Percentiles rank a stretch among this genome's conserved stretches.
phyloP scores from a whole-genome alignment of 352 stramenopile species.

The Lagenidium giganteum region DNA sequence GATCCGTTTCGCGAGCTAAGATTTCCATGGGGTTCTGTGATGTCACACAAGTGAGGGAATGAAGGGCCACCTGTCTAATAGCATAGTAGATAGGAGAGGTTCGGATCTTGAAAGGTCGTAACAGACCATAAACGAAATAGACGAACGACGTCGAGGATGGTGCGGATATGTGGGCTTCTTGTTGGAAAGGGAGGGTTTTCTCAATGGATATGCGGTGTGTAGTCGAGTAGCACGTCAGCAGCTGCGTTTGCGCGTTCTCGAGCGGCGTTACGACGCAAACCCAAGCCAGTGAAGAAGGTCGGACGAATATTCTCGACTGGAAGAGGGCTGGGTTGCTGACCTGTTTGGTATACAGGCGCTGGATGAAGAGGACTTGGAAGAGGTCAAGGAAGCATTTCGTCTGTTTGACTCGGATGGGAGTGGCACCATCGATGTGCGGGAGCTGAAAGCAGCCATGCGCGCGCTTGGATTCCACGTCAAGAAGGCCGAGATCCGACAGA shows the following conservation, averaged over 20 bases:
- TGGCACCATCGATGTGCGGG: slow-evolving; percentile 87
- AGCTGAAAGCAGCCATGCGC: slow-evolving; percentile 94
- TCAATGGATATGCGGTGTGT: not conserved
- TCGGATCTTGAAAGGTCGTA: too few relatives aligned
- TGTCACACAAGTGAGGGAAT: too few relatives aligned
- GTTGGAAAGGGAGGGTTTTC: too few relatives aligned
- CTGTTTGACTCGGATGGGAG: slow-evolving; percentile 92
- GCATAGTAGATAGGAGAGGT: too few relatives aligned
- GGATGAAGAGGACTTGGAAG: slow-evolving; percentile 90
- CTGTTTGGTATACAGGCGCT: slow-evolving; percentile 30
- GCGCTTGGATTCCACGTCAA: slow-evolving; percentile 93
- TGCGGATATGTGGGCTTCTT: too few relatives aligned
- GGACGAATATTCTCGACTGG: not conserved
- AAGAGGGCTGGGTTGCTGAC: not conserved
- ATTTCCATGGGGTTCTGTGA: too few relatives aligned
- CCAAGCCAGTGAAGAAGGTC: slow-evolving; percentile 56
- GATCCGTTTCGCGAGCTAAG: too few relatives aligned
- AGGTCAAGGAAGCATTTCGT: slow-evolving; percentile 93
- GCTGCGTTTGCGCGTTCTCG: slow-evolving; percentile 21
- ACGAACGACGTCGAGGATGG: too few relatives aligned
- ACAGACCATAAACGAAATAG: too few relatives aligned
- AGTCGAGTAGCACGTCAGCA: slow-evolving; percentile 3
- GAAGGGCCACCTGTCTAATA: too few relatives aligned
- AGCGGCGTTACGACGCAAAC: slow-evolving; percentile 20
- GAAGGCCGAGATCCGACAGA: slow-evolving; percentile 89